A percentile compares a stretch with the other conserved stretches of the same genome.
These are phyloP conservation scores for Juglanconis juglandina DNA, from an alignment of 2,329 filamentous ascomycete species.

Conservation along the genomic window DNA sequence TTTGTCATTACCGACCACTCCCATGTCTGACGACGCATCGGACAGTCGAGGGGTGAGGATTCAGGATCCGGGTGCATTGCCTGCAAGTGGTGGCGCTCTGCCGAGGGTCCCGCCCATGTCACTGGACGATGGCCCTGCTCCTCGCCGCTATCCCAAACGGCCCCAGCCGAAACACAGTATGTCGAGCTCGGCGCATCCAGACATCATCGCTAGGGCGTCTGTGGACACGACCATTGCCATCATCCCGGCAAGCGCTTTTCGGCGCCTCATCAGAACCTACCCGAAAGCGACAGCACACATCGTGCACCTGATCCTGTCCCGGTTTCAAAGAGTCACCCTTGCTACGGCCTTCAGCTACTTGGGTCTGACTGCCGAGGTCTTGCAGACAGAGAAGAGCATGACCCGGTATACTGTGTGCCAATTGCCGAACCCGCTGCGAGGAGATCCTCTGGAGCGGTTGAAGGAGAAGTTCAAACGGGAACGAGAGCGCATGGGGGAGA, in stretches of 20 bases:
- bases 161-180: conserved; percentile 43
- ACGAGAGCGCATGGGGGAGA: conserved; percentile 73
- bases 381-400: conserved; percentile 92
- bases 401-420: conserved; percentile 89
- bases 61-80: conserved; percentile 27
- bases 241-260: conserved; percentile 93
- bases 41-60: conserved; percentile 19
- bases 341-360: conserved; percentile 94
- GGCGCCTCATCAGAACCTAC: conserved; percentile 86
- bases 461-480: conserved; percentile 92
- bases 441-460: conserved; percentile 74
- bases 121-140: conserved; percentile 48
- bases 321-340: conserved; percentile 90
- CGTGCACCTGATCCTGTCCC: conserved; percentile 92
- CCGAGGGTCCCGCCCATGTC: conserved; percentile 72
- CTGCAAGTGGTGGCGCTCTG: conserved; percentile 36
- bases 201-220: conserved; percentile 93
- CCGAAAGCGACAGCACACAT: conserved; percentile 96
- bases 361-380: conserved; percentile 83
- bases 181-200: conserved; percentile 83
- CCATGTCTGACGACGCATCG: conserved; percentile 32
- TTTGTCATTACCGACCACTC: conserved; percentile 36
- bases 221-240: conserved; percentile 98
- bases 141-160: conserved; percentile 29
- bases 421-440: conserved; percentile 84